These are phyloP conservation scores for Cephaloascus fragrans DNA, from an alignment of 805 yeast genomes.

Conservation along the genomic window DNA sequence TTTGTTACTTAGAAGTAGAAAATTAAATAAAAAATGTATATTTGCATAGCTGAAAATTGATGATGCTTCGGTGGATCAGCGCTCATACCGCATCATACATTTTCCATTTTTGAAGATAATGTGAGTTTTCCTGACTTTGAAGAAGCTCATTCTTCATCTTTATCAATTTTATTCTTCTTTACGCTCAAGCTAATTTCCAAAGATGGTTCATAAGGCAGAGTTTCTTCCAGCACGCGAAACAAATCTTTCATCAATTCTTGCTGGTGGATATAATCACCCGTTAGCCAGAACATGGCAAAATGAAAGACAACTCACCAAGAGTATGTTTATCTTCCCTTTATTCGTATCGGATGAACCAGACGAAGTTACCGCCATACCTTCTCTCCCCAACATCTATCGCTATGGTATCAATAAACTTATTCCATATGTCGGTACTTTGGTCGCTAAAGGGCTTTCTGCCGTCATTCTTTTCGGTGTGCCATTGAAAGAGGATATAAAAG, in stretches of 20 bases:
- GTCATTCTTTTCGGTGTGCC: slow-evolving; percentile 94
- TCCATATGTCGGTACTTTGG: slow-evolving; percentile 60
- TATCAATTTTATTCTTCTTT: no score
- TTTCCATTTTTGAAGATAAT: no score
- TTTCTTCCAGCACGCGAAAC: slow-evolving; percentile 51
- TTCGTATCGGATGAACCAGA: slow-evolving; percentile 77
- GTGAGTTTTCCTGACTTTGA: no score
- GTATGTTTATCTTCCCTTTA: slow-evolving; percentile 87
- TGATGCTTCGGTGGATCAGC: no score
- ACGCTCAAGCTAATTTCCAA: no score
- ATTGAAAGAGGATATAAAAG: slow-evolving; percentile 64
- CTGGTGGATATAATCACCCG: slow-evolving; percentile 94
- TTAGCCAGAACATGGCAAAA: slow-evolving; percentile 85
- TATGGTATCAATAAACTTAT: slow-evolving; percentile 74
- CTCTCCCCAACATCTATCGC: slow-evolving; percentile 83
- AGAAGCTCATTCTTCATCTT: no score
- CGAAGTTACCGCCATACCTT: slow-evolving; percentile 63
- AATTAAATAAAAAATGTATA: no score
- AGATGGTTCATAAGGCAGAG: slow-evolving; percentile 61
- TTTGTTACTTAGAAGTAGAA: no score
- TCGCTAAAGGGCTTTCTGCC: slow-evolving; percentile 72
- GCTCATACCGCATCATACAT: no score
- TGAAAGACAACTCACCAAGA: slow-evolving; percentile 73
- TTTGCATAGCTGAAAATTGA: no score
- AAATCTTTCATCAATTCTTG: slow-evolving; percentile 64